These are phyloP conservation scores for Quercus engelmannii DNA, from an alignment of 306 rosid species.

Conservation along the genomic window DNA sequence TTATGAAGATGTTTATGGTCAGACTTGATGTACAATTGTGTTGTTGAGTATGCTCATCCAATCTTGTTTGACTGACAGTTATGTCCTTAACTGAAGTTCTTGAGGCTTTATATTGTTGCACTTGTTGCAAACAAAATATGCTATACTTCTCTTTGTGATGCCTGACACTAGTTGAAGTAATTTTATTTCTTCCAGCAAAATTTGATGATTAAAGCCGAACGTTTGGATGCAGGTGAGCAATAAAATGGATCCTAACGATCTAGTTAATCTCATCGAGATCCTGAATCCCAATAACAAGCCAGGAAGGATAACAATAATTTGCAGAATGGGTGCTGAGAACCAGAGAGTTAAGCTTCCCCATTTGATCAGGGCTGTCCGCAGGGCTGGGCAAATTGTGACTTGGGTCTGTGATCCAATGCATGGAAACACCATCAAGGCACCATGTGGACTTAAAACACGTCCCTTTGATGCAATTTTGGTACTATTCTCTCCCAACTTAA, in stretches of 20 bases:
- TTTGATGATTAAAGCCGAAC: slow-evolving; percentile 6
- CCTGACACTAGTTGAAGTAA: background rate
- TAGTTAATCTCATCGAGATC: slow-evolving; percentile 64
- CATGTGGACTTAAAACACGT: slow-evolving; percentile 76
- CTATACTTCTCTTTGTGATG: background rate
- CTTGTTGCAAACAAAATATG: background rate
- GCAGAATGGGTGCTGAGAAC: slow-evolving; percentile 81
- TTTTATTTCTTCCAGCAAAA: background rate
- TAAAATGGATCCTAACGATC: slow-evolving; percentile 73
- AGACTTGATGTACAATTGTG: background rate
- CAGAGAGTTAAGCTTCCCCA: slow-evolving; percentile 74
- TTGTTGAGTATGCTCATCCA: background rate
- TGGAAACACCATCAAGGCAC: slow-evolving; percentile 74
- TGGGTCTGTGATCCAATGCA: slow-evolving; percentile 85
- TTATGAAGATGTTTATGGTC: background rate
- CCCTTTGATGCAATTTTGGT: slow-evolving; percentile 75
- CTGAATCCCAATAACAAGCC: slow-evolving; percentile 67
- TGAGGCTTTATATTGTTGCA: background rate
- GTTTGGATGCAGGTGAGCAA: slow-evolving; percentile 58
- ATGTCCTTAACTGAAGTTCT: background rate
- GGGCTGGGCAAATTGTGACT: slow-evolving; percentile 72
- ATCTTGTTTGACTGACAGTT: background rate
- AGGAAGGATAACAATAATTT: slow-evolving; percentile 62
- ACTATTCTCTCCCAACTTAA: slow-evolving; percentile 15
- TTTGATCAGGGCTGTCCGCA: slow-evolving; percentile 71